Evolutionary conservation across 768 basidiomycete genomes (phyloP).

Genomic region (Podaxis rugospora): DNA sequence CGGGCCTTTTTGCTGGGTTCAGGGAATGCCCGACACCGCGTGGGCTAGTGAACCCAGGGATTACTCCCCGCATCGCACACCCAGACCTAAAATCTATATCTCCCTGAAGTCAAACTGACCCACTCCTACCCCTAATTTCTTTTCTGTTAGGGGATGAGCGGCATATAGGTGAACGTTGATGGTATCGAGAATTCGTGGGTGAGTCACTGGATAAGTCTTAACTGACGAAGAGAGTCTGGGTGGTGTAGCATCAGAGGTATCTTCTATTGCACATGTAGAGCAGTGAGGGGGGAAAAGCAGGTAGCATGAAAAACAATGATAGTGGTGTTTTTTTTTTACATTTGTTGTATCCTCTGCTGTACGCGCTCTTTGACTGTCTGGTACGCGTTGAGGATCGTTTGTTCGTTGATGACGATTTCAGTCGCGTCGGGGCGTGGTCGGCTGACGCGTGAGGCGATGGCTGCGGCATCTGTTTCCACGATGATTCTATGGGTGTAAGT

Average conservation of each 20-base stretch:
- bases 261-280: constrained; percentile 6
- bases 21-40: too few relatives aligned
- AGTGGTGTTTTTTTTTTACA: constrained; percentile 33
- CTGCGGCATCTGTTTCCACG: constrained; percentile 91
- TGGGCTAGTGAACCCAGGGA: too few relatives aligned
- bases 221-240: too few relatives aligned
- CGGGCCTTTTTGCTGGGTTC: too few relatives aligned
- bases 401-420: constrained; percentile 98
- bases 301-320: neutral
- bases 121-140: too few relatives aligned
- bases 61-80: too few relatives aligned
- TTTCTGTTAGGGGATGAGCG: too few relatives aligned
- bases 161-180: too few relatives aligned
- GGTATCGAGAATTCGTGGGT: too few relatives aligned
- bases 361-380: constrained; percentile 84
- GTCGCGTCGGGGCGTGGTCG: constrained; percentile 89
- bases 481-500: constrained; percentile 62
- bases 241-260: neutral
- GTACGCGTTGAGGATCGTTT: constrained; percentile 91
- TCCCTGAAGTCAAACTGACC: too few relatives aligned
- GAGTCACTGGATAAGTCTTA: too few relatives aligned
- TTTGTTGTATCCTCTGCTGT: constrained; percentile 75
- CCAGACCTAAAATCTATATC: too few relatives aligned
- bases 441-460: constrained; percentile 94
- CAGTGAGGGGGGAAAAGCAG: neutral